Evolutionary conservation across 202 grass and related monocot genomes (phyloP).

Genomic region (Thinopyrum obtusiflorum): DNA sequence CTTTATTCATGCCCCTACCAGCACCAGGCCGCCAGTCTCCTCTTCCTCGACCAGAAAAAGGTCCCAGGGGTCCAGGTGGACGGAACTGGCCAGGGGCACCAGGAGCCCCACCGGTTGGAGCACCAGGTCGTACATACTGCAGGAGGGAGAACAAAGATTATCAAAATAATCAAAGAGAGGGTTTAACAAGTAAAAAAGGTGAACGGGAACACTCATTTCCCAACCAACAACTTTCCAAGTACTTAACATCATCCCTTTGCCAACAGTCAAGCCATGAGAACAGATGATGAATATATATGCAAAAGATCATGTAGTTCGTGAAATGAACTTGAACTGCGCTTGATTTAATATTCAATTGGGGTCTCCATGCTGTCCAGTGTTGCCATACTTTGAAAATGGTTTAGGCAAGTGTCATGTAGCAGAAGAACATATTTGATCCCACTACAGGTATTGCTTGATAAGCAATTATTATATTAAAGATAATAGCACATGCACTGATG

Average conservation of each 20-base stretch:
- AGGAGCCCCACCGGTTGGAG: conserved; percentile 45
- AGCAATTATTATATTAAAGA: not conserved
- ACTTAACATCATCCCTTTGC: conserved; percentile 21
- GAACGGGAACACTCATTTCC: conserved; percentile 2
- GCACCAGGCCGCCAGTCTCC: conserved; percentile 84
- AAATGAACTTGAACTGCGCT: conserved; percentile 6
- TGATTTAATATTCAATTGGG: conserved; percentile 10
- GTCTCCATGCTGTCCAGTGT: not conserved
- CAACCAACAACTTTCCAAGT: conserved; percentile 13
- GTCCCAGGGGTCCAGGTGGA: conserved; percentile 53
- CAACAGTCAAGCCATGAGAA: conserved; percentile 14
- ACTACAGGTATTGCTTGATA: not conserved
- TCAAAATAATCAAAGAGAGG: conserved; percentile 12
- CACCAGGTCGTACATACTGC: conserved; percentile 89
- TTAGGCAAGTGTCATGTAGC: not conserved
- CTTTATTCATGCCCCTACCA: conserved; percentile 74
- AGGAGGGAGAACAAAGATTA: conserved; percentile 33
- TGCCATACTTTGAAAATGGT: conserved; percentile 7
- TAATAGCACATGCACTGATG: conserved; percentile 21
- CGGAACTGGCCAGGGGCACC: conserved; percentile 58
- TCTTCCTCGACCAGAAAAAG: conserved; percentile 77
- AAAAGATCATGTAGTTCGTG: not conserved
- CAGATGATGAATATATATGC: conserved; percentile 10
- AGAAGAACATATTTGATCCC: not conserved
- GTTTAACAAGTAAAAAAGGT: conserved; percentile 1